Base-by-base conservation (phyloP, 768 basidiomycete species). In the Phallus indusiatus region DNA sequence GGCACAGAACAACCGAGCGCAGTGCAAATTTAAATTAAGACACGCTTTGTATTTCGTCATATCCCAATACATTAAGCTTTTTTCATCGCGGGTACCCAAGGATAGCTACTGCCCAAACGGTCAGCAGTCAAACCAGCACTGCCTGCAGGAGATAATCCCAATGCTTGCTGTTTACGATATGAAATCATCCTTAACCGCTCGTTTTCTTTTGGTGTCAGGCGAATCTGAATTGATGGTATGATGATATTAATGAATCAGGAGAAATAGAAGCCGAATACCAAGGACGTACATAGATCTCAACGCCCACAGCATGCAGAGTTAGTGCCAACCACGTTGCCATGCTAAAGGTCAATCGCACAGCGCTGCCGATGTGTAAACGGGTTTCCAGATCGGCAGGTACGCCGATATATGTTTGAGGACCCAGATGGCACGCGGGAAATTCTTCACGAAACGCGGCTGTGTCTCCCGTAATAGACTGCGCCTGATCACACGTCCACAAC, bases 401-500 rank as follows among this genome's bases (percentile, higher is more conserved):
- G 10, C 57, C 57, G 9, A 59, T 49, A 35, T 35, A 46, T 21
- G 14, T 52, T 10, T 33, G 5, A 5, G 22, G 28, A 35, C 28
- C 57, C n/a, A 36, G 17, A 33, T n/a, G 22, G 21, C 48, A 59
- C 10, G 57, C 20, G 6, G 57, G 57, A 51, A 59, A 59, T 17
- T 59, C 57, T 12, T 51, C 57, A 51, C 34, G 36, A 22, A 51
- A 34, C 11, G 21, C 35, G 2, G 14, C 37, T 7, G 49, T 28
- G 47, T 51, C 52, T 10, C n/a, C 24, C 10, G 28, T 59, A 16
- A 52, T 48, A 36, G 28, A 59, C 1, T 5, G 24, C 14, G 50
- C 50, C 22, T 59, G 24, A 51, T 52, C 57, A 42, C 57, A 59
- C 1, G 57, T 59, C 57, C 57, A 59, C 10, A 59, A 34, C 57